Base-by-base conservation (phyloP, 2,329 filamentous ascomycete species). In the Sporothrix schenckii region DNA sequence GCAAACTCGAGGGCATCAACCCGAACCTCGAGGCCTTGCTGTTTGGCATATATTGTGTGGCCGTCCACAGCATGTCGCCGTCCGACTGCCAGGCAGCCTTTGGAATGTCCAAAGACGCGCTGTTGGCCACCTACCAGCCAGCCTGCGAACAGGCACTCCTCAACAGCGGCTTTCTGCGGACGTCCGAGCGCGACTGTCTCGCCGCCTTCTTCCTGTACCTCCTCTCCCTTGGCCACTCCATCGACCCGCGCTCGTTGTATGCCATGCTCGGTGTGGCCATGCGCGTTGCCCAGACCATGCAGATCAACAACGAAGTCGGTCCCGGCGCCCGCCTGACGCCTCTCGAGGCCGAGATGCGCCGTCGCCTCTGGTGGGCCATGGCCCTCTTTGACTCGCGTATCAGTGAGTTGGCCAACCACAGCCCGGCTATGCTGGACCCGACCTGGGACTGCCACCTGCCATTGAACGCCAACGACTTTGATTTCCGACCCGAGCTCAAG, bases 311-410 rank as follows among this genome's bases (percentile, higher is more conserved):
- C 68, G 87, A 89, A 75, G 74, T 80, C 0, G 72, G 71, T 0
- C 72, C 76, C 16, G 61, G 75, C 1, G 75, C 85, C 85, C 73
- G 73, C 72, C 27, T 76, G 78, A 41, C 72, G 72, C 4, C 68
- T 74, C 7, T 85, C 14, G 87, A 90, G 74, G 83, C 82, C 1
- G 88, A 90, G 77, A 83, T 89, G 80, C 83, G 87, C 14, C 83
- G 88, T 41, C 79, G 88, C 47, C 80, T 90, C 0, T 90, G 87
- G 87, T 90, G 87, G 88, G 81, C 85, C 0, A 77, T 91, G 0
- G 77, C 86, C 0, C 76, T 86, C 3, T 86, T 89, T 69, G 88
- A 91, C 74, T 77, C 78, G 60, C 86, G 88, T 19, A 81, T 88
- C 14, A 78, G 83, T 73, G 87, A 89, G 73, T 75, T 89, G 71